Evolutionary conservation across 257 asterid species (phyloP), one percentile per base, ranked within the genome.

Genomic region (Solanum appendiculatum): DNA sequence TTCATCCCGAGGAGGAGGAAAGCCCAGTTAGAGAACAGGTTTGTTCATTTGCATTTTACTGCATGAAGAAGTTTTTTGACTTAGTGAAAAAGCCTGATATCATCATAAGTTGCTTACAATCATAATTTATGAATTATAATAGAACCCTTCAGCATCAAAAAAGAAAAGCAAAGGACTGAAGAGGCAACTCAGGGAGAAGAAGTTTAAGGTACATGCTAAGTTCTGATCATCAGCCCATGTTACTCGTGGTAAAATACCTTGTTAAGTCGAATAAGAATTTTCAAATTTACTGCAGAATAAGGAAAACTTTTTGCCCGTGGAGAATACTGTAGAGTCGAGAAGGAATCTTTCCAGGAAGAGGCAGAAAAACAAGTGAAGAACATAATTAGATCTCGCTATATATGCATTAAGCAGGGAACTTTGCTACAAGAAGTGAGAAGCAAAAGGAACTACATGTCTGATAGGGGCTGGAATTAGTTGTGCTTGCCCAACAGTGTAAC

Each of bases 151-250:
- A 31, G 86, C 82, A 48, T 84, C 91, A 58, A 91, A 90, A 87
- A 92, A 90, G 88, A 93, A 92, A 88, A 90, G 88, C 89, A 93
- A 91, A 88, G 88, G 89, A 86, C 91, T 92, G 90, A 92, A 90
- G 84, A 87, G 83, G 87, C 58, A 87, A 87, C 91, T 91, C 85
- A 89, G 83, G 82, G 90, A 56, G 91, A 91, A 91, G 87, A 89
- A 92, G 87, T 40, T 63, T 21, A 90, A 91, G 98, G 99, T 95
- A 87, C 87, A 27, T 13, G 27, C 84, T 78, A n/a, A 60, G 48
- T 40, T 72, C 15, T 66, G 70, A 20, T 69, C 33, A 27, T 66
- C 31, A 63, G 18, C 33, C 46, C 56, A 31, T 66, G 70, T 16
- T 46, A 34, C 86, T 56, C 39, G 39, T 85, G 77, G 77, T 63